Base-by-base conservation (phyloP, 768 basidiomycete genomes). In the Phylloporus sp. region DNA sequence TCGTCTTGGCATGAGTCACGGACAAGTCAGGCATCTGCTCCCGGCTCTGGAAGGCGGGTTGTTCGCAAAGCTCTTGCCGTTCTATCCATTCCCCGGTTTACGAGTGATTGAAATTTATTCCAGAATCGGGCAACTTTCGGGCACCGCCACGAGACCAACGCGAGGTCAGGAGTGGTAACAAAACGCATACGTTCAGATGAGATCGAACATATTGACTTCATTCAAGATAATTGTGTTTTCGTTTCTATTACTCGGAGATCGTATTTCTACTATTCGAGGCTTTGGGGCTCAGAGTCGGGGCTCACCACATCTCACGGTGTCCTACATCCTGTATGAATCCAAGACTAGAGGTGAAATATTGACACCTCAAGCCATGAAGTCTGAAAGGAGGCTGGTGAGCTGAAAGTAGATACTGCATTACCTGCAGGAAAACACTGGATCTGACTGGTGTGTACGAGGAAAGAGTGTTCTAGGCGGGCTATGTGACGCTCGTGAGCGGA, bases 121-220 rank as follows among this genome's bases (percentile, higher is more conserved):
- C 52, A 79, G 79, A 72, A 52, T 44, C 62, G 10, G 77, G 81
- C 20, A 73, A 82, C 61, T 85, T 88, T 73, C 81, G 79, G 52
- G 79, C 79, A 20, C 80, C 84, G 20, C 86, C 85, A 0, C 80
- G 77, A 61, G 83, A 83, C 28, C 73, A 81, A 50, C 80, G 80
- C 54, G 83, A 87, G 55, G 59, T 85, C 46, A 85, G 78, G 67
- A 77, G 79, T 53, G 86, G 86, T 41, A 88, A 88, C 65, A 79
- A 80, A 70, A 84, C 86, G 34, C 72, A 75, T 70, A 85, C 85
- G 18, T 88, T 87, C 73, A 83, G 76, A 71, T 76, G 76, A 69
- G 45, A 45, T 55, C 50, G 44, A 40, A 49, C 52, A 41, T 45
- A 45, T 52, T 47, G 49, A 41, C 47, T 53, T 39, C 41, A 40